phyloP scores from a whole-genome alignment of 2,329 filamentous ascomycete genomes.

The Colletotrichum trifolii region DNA sequence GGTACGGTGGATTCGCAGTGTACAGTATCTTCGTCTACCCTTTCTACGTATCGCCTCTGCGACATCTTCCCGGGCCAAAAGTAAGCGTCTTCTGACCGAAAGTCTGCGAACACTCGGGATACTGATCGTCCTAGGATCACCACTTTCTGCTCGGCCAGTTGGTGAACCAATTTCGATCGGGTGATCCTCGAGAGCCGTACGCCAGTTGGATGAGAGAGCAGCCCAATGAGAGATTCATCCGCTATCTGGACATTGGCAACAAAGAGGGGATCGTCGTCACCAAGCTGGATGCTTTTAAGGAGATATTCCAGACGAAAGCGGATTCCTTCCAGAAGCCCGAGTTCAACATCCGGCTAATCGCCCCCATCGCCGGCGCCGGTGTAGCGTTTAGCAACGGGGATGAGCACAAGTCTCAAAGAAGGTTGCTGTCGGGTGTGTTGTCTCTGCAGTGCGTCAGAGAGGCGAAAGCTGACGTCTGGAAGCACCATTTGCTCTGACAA shows the following conservation, averaged over 20 bases:
- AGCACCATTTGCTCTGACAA: background rate
- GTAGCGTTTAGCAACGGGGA: constrained; percentile 50
- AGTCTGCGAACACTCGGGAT: background rate
- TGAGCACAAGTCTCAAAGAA: constrained; percentile 47
- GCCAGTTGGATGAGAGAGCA: constrained; percentile 40
- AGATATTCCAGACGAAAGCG: constrained; percentile 44
- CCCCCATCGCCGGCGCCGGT: constrained; percentile 43
- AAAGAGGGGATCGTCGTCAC: constrained; percentile 41
- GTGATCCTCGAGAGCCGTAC: constrained; percentile 33
- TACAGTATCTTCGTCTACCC: constrained; percentile 56
- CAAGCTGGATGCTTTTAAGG: constrained; percentile 38
- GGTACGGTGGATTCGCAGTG: background rate
- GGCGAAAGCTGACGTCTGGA: background rate
- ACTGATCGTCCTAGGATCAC: constrained; percentile 25
- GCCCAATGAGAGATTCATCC: constrained; percentile 42
- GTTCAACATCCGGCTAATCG: constrained; percentile 41
- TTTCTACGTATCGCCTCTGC: constrained; percentile 54
- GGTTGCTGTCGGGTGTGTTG: constrained; percentile 44
- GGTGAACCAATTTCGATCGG: constrained; percentile 34
- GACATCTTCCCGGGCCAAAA: constrained; percentile 56
- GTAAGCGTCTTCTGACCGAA: constrained; percentile 38
- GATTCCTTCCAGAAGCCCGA: constrained; percentile 45
- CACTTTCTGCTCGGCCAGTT: constrained; percentile 39
- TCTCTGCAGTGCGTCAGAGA: background rate
- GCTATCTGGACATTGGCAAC: constrained; percentile 43